Evolutionary conservation across 2,329 filamentous ascomycete species (phyloP).

Genomic region (Coniochaeta sp.): DNA sequence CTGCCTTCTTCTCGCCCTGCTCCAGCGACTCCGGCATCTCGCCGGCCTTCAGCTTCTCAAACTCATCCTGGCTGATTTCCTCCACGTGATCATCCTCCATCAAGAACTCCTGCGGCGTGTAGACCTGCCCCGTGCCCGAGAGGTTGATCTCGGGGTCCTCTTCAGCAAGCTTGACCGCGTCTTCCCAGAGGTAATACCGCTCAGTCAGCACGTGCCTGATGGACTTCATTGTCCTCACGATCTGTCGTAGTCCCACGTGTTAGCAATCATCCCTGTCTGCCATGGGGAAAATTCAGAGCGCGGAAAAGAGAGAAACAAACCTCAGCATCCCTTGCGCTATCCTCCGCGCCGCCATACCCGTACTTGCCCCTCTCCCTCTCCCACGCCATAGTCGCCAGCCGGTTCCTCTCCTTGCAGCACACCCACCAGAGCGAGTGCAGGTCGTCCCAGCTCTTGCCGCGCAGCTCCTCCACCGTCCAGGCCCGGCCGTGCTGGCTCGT

Average conservation of each 20-base stretch:
- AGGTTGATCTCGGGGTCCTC: slow-evolving; percentile 61
- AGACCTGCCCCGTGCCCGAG: slow-evolving; percentile 30
- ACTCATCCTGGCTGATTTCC: slow-evolving; percentile 4
- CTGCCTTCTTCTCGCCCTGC: neutral
- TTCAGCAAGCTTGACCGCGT: slow-evolving; percentile 60
- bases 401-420: slow-evolving; percentile 85
- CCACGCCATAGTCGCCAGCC: slow-evolving; percentile 67
- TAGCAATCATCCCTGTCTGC: neutral
- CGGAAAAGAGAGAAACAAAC: slow-evolving; percentile 33
- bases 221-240: slow-evolving; percentile 67
- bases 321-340: slow-evolving; percentile 51
- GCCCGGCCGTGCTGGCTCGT: slow-evolving; percentile 66
- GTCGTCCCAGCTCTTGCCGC: slow-evolving; percentile 88
- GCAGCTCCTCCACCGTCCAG: slow-evolving; percentile 81
- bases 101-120: slow-evolving; percentile 34
- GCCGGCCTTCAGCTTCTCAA: neutral
- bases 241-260: slow-evolving; percentile 38
- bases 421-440: slow-evolving; percentile 91
- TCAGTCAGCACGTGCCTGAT: slow-evolving; percentile 86
- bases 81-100: slow-evolving; percentile 19
- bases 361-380: slow-evolving; percentile 63
- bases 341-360: slow-evolving; percentile 68
- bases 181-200: slow-evolving; percentile 81
- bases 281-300: slow-evolving; percentile 10
- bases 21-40: neutral